phyloP scores from a whole-genome alignment of 2,329 filamentous ascomycete species.

The Fusarium graminum region DNA sequence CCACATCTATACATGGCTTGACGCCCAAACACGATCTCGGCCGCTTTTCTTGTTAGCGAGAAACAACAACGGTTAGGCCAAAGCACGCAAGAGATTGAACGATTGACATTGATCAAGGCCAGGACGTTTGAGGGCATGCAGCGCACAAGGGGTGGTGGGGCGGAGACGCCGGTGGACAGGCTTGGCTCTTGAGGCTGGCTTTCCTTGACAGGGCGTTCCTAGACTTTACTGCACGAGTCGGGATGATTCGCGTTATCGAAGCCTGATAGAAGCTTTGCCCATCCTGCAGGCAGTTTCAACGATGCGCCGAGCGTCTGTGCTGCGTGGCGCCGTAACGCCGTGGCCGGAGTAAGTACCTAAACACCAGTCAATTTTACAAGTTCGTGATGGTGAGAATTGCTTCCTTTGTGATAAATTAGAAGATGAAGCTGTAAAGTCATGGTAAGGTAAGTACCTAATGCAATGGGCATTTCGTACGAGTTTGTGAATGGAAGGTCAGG shows the following conservation, averaged over 20 bases:
- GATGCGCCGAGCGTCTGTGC: slow-evolving; percentile 34
- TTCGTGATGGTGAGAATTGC: slow-evolving; percentile 12
- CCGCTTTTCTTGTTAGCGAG: slow-evolving; percentile 30
- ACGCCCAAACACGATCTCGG: slow-evolving; percentile 21
- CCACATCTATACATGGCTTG: slow-evolving; percentile 13
- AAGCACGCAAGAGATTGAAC: slow-evolving; percentile 33
- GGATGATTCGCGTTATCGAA: slow-evolving; percentile 50
- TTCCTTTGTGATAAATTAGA: slow-evolving; percentile 1
- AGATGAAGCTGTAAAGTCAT: not conserved
- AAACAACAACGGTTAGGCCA: slow-evolving; percentile 13
- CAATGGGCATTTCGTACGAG: not conserved
- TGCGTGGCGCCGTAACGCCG: slow-evolving; percentile 43
- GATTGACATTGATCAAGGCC: slow-evolving; percentile 20
- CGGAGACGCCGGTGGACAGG: slow-evolving; percentile 40
- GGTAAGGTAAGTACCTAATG: not conserved
- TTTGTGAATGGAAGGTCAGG: not conserved
- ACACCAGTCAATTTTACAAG: not conserved
- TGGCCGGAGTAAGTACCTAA: slow-evolving; percentile 23
- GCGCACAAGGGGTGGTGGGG: slow-evolving; percentile 39
- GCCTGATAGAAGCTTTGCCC: slow-evolving; percentile 49
- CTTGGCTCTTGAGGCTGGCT: slow-evolving; percentile 33
- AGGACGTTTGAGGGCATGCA: slow-evolving; percentile 18
- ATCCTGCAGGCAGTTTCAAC: slow-evolving; percentile 15
- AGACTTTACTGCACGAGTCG: slow-evolving; percentile 36
- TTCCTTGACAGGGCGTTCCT: slow-evolving; percentile 37